These are phyloP conservation scores for Quercus suber DNA, from an alignment of 306 rosid genomes.

Conservation along the genomic window DNA sequence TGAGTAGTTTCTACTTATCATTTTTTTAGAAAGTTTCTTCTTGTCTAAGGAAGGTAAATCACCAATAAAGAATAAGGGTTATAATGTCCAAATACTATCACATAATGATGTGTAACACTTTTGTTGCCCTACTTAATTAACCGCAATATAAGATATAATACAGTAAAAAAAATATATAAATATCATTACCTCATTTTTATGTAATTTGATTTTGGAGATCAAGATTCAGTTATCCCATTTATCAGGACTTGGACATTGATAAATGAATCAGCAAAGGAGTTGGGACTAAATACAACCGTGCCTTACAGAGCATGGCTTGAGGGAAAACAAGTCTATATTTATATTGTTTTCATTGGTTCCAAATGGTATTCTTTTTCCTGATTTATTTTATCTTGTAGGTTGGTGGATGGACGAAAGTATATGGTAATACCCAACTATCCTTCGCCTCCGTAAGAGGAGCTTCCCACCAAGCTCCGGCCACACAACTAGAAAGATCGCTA, in stretches of 20 bases:
- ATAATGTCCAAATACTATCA: too few species aligned
- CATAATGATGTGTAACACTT: too few species aligned
- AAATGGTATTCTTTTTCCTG: not conserved
- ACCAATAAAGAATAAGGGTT: too few species aligned
- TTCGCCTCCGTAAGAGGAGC: slow-evolving; percentile 35
- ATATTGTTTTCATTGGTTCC: not conserved
- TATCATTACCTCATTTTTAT: too few species aligned
- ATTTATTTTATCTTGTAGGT: slow-evolving; percentile 7
- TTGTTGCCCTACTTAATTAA: too few species aligned
- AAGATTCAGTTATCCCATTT: slow-evolving; percentile 23
- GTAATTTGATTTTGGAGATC: slow-evolving; percentile 26
- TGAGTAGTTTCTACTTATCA: too few species aligned
- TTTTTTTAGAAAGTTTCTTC: too few species aligned
- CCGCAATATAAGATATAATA: too few species aligned
- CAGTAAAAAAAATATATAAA: too few species aligned
- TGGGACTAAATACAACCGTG: slow-evolving; percentile 26
- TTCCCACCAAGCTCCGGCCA: slow-evolving; percentile 14
- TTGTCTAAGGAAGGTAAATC: too few species aligned
- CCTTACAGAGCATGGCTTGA: slow-evolving; percentile 34
- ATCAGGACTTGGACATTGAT: slow-evolving; percentile 17
- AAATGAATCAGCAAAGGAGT: slow-evolving; percentile 4
- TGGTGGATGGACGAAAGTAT: slow-evolving; percentile 36
- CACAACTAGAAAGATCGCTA: slow-evolving; percentile 29
- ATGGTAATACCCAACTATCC: slow-evolving; percentile 14
- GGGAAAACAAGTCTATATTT: slow-evolving; percentile 23